phyloP scores from a whole-genome alignment of 1,284 basidiomycete species.

The Cryptococcus neoformans region DNA sequence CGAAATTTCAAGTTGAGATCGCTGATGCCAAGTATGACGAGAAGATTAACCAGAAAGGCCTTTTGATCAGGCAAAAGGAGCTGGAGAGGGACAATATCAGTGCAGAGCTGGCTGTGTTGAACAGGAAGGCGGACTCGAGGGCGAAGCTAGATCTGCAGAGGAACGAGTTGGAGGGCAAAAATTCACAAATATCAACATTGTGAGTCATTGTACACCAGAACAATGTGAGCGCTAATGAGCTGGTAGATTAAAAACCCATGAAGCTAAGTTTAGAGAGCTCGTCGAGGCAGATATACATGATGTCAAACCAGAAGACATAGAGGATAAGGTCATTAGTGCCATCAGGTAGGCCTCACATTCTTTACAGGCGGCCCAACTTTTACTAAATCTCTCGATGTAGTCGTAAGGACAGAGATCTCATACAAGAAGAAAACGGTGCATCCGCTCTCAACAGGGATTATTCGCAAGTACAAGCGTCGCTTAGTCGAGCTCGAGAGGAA shows the following conservation, averaged over 20 bases:
- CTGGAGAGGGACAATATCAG: slow-evolving; percentile 68
- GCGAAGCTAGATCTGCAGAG: slow-evolving; percentile 77
- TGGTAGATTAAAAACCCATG: slow-evolving; percentile 41
- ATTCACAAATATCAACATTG: slow-evolving; percentile 64
- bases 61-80: slow-evolving; percentile 63
- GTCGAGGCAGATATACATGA: slow-evolving; percentile 54
- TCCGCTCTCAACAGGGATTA: slow-evolving; percentile 57
- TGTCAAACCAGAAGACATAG: slow-evolving; percentile 63
- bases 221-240: neutral
- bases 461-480: slow-evolving; percentile 61
- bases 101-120: slow-evolving; percentile 68
- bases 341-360: neutral
- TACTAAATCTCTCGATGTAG: slow-evolving; percentile 46
- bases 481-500: slow-evolving; percentile 60
- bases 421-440: slow-evolving; percentile 37
- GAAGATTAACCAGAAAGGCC: slow-evolving; percentile 60
- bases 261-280: slow-evolving; percentile 62
- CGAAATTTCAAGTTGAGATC: slow-evolving; percentile 61
- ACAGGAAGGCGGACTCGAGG: slow-evolving; percentile 74
- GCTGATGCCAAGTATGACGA: slow-evolving; percentile 65
- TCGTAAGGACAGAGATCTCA: slow-evolving; percentile 60
- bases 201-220: slow-evolving; percentile 48
- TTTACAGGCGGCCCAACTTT: neutral
- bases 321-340: slow-evolving; percentile 57
- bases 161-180: slow-evolving; percentile 64